Evolutionary conservation across 257 asterid genomes (phyloP), one percentile per base, ranked within the genome.

Genomic region (Nicotiana obtusifolia): DNA sequence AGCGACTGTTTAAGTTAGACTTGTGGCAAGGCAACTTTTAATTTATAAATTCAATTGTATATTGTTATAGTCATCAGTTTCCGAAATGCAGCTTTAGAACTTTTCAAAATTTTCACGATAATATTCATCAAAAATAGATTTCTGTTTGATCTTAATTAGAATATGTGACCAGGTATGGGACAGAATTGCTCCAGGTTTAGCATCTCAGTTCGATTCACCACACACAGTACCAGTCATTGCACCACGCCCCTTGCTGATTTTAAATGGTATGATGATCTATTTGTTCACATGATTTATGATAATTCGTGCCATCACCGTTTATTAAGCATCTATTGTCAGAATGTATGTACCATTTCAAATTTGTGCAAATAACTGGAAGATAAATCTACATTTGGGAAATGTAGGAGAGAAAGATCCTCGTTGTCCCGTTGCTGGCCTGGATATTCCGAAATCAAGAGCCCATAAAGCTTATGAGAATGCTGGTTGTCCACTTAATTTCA

Each of bases 181-280:
- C 81, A 89, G 96, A 86, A 94, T 92, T 82, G 97, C 98, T 83
- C 98, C 99, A 33, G 97, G 94, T 83, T 87, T 95, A 87, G 93
- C 88, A 54, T 91, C 98, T 44, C 64, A 10, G 31, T 95, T 94
- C 53, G 99, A 95, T 89, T 83, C 97, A 22, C 95, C 98, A 69
- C 76, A 88, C 84, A 87, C 97, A 4, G 66, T 95, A 31, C 93
- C 97, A 7, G 83, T 78, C 4, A 95, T 94, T 75, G 91, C 95
- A 57, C 97, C 93, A 7, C 95, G 98, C 3, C 99, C 97, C 60
- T 91, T 95, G 82, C 88, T 95, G 82, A 90, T 95, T 81, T 81
- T 95, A 86, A 92, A 90, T 76, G 99, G 99, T 95, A 86, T 37
- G 33, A 19, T 54, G 20, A 22, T 41, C 60, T 71, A 44, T 44